Percentiles rank a stretch among this genome's conserved stretches.
Evolutionary conservation across 352 stramenopile genomes (phyloP).

Genomic region (Phytophthora cactorum): DNA sequence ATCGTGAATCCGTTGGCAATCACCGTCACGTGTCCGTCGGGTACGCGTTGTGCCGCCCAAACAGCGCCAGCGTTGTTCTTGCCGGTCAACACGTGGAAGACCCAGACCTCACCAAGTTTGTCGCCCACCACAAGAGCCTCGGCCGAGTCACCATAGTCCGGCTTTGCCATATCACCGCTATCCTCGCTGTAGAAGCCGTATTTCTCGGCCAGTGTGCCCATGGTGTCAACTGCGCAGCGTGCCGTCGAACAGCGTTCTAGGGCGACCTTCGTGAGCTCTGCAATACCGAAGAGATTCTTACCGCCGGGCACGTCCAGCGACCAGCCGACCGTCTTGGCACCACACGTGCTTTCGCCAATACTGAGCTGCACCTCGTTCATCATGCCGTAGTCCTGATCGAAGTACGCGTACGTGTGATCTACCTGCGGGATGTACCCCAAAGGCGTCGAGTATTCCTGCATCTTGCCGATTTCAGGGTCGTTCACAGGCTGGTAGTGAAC

Average conservation of each 20-base stretch:
- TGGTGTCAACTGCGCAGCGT: conserved; percentile 84
- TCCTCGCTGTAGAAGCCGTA: conserved; percentile 96
- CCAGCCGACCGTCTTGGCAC: conserved; percentile 83
- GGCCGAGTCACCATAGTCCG: conserved; percentile 71
- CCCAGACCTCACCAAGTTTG: conserved; percentile 89
- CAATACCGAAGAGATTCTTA: conserved; percentile 91
- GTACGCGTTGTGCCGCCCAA: conserved; percentile 94
- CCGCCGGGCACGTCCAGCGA: conserved; percentile 60
- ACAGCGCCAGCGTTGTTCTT: conserved; percentile 86
- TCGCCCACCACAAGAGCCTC: conserved; percentile 91
- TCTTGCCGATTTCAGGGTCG: conserved; percentile 13
- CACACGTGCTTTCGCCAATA: conserved; percentile 95
- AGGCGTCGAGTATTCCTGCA: conserved; percentile 51
- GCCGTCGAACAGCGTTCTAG: conserved; percentile 90
- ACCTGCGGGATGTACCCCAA: conserved; percentile 92
- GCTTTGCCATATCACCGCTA: conserved; percentile 64
- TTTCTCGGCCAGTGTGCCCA: conserved; percentile 92
- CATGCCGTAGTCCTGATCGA: conserved; percentile 94
- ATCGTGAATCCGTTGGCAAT: conserved; percentile 95
- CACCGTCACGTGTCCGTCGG: conserved; percentile 88
- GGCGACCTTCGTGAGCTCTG: conserved; percentile 90
- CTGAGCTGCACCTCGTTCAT: conserved; percentile 96
- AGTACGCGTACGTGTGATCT: conserved; percentile 92
- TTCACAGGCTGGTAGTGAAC: conserved; percentile 58
- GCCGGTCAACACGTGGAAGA: conserved; percentile 95